A percentile compares a stretch with the other conserved stretches of the same genome.
Conservation (phyloP, 768 basidiomycete species). For the Naematelia aurantialba region DNA sequence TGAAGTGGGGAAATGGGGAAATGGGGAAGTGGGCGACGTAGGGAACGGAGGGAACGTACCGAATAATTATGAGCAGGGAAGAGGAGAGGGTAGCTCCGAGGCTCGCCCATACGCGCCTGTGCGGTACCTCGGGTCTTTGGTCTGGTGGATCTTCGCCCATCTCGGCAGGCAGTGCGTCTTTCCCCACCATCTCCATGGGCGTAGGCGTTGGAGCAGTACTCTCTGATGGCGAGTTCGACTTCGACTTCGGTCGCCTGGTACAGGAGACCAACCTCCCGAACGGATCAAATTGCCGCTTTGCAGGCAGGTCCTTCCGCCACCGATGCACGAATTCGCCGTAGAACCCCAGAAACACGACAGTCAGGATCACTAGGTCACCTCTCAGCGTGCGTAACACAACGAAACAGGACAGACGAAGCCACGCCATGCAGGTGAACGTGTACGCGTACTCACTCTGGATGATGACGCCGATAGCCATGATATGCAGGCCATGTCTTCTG, state of each 20-base stretch:
- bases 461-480: slow-evolving; percentile 61
- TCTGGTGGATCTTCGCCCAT: too few relatives aligned
- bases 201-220: too few relatives aligned
- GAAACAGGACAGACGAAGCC: too few relatives aligned
- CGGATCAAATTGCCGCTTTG: background rate
- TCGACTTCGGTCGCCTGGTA: background rate
- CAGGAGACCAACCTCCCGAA: background rate
- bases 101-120: too few relatives aligned
- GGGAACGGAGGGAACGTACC: slow-evolving; percentile 31
- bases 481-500: slow-evolving; percentile 54
- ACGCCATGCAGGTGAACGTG: too few relatives aligned
- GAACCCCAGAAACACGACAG: slow-evolving; percentile 53
- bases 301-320: slow-evolving; percentile 37
- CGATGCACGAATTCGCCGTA: slow-evolving; percentile 56
- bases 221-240: background rate
- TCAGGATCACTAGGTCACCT: slow-evolving; percentile 51
- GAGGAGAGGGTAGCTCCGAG: slow-evolving; percentile 8
- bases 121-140: too few relatives aligned
- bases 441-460: slow-evolving; percentile 60
- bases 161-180: too few relatives aligned
- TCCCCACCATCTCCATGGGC: too few relatives aligned
- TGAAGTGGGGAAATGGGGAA: too few relatives aligned
- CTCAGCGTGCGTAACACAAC: too few relatives aligned
- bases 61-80: slow-evolving; percentile 56
- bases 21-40: too few relatives aligned